Evolutionary conservation across 192 early-diverging fungal genomes (phyloP).

Genomic region (Coemansia sp.): DNA sequence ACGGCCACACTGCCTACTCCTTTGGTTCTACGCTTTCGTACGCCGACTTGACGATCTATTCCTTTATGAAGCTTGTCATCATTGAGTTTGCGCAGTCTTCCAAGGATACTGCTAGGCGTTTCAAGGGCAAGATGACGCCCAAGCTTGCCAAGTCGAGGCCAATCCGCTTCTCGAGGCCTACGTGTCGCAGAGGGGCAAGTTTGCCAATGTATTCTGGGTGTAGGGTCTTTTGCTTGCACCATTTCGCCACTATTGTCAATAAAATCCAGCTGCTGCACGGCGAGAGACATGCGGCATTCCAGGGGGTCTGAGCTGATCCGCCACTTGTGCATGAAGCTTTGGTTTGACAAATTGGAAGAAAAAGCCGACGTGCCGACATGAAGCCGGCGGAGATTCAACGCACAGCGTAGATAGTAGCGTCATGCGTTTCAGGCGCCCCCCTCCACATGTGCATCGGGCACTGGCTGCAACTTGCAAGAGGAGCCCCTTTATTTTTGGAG

Average conservation of each 20-base stretch:
- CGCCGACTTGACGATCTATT: slow-evolving; percentile 39
- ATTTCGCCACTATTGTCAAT: too few relatives aligned
- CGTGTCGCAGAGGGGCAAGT: background rate
- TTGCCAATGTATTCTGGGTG: background rate
- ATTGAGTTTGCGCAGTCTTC: background rate
- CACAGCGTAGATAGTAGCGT: background rate
- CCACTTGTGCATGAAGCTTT: background rate
- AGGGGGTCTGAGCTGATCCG: background rate
- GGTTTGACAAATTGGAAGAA: background rate
- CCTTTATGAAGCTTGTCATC: slow-evolving; percentile 19
- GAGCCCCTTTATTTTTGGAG: background rate
- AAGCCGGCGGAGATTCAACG: slow-evolving; percentile 7
- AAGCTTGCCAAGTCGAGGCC: slow-evolving; percentile 37
- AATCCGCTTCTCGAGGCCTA: slow-evolving; percentile 11
- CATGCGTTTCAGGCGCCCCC: background rate
- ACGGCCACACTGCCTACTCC: slow-evolving; percentile 58
- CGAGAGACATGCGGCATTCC: background rate
- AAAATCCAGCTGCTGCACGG: too few relatives aligned
- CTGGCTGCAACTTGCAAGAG: background rate
- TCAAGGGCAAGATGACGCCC: slow-evolving; percentile 28
- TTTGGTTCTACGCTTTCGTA: slow-evolving; percentile 48
- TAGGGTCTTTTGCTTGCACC: background rate
- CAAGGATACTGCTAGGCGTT: background rate
- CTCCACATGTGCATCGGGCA: background rate
- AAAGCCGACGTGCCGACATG: slow-evolving; percentile 2